phyloP scores from a whole-genome alignment of 176 grass and related monocot species.

The Phoenix roebelenii region DNA sequence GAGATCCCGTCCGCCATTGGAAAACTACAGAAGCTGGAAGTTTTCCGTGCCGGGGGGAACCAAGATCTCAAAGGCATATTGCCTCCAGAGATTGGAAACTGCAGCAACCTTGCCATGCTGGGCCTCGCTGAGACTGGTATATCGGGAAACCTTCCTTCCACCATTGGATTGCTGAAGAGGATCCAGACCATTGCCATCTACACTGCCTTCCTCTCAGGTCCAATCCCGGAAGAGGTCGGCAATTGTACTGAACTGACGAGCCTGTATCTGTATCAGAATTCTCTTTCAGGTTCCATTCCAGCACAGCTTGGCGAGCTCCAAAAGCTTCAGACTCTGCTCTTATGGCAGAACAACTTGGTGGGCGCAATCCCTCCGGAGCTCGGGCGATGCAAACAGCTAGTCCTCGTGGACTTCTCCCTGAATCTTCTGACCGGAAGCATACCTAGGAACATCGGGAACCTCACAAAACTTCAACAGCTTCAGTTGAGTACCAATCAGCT shows the following conservation, averaged over 20 bases:
- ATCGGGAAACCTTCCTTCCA: conserved; percentile 64
- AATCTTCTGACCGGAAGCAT: conserved; percentile 66
- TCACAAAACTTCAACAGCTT: conserved; percentile 64
- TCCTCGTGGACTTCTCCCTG: conserved; percentile 71
- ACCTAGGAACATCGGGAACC: conserved; percentile 46
- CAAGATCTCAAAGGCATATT: conserved; percentile 56
- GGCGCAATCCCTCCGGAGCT: conserved; percentile 72
- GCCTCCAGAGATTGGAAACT: conserved; percentile 76
- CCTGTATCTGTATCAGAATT: conserved; percentile 82
- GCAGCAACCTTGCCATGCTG: conserved; percentile 50
- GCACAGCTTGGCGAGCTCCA: conserved; percentile 47
- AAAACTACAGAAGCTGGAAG: conserved; percentile 57
- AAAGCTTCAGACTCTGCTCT: conserved; percentile 70
- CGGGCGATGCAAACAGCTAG: conserved; percentile 47
- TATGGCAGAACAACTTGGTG: conserved; percentile 89
- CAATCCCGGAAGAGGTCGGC: conserved; percentile 67
- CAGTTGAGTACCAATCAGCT: conserved; percentile 87
- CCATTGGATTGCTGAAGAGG: conserved; percentile 75
- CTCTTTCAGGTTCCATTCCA: conserved; percentile 51
- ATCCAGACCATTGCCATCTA: conserved; percentile 89
- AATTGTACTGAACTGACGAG: conserved; percentile 71
- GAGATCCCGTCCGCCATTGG: conserved; percentile 61
- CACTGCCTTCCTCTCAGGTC: conserved; percentile 58
- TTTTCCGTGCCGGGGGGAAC: conserved; percentile 81
- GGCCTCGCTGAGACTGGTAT: conserved; percentile 84